Evolutionary conservation across 495 filamentous ascomycete genomes (phyloP), one percentile per base, ranked within the genome.

Genomic region (Parathielavia appendiculata): DNA sequence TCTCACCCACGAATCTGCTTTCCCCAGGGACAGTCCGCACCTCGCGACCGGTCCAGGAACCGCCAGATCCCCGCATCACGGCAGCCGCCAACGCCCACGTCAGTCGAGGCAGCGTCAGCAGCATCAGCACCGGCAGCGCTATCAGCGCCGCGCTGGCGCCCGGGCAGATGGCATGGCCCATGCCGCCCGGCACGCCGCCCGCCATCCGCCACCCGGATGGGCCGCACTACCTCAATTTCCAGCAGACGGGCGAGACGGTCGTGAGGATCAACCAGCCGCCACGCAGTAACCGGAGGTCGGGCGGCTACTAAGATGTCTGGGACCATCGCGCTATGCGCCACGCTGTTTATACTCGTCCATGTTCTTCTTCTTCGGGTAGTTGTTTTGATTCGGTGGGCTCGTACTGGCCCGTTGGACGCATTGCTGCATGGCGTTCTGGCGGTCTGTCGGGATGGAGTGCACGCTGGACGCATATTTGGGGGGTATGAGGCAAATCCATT

Each of bases 121-220:
- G 53, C 30, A 20, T 57, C 41, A 63, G 57, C 49, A 59, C 52
- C 1, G 39, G 41, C 13, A 60, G 53, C 26, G 52, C 39, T 8
- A 43, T 57, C 16, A 60, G 57, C n/a, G 57, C 57, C 8, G 58
- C 50, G 17, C 14, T 63, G 40, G 23, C 58, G 7, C 61, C 61
- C 4, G 61, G 56, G 14, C 61, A 60, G 34, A 60, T 57, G 43
- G 48, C 58, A 5, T 63, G 57, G 53, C 61, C 57, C 32, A 60
- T 63, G 57, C 61, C 61, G 35, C 57, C 57, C 3, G 51, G 41
- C 17, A 57, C 61, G 20, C 54, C 61, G 19, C 41, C 61, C 6
- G 48, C 39, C 5, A 57, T 58, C 19, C 20, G 11, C 2, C 36
- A 22, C 34, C 34, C 26, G 41, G 51, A 32, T 14, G 56, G 52